These are phyloP conservation scores for Sordariomycetes sp. DNA, from an alignment of 2,329 filamentous ascomycete genomes.

Conservation along the genomic window DNA sequence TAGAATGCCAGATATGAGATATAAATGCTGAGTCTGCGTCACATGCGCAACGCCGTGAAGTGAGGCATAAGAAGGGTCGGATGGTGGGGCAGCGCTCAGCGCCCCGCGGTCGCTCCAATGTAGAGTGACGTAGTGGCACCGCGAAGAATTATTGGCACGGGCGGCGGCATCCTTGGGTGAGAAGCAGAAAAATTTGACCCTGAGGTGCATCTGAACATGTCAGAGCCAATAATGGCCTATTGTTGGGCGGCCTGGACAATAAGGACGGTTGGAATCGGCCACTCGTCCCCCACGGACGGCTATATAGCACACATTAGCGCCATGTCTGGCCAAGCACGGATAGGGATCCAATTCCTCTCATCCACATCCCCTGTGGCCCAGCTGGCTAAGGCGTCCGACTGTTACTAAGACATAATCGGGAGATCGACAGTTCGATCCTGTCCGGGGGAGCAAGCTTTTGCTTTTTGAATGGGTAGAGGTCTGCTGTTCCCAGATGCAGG, in stretches of 20 bases:
- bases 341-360: no score
- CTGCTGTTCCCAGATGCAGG: neutral
- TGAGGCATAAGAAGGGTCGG: neutral
- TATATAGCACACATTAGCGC: no score
- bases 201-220: no score
- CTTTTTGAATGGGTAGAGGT: constrained; percentile 1
- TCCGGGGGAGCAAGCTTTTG: constrained; percentile 6
- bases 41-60: no score
- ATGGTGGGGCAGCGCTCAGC: neutral
- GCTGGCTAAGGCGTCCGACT: constrained; percentile 6
- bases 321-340: no score
- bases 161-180: no score
- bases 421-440: constrained; percentile 6
- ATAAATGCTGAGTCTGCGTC: neutral
- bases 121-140: constrained; percentile 1
- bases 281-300: no score
- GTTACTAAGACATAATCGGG: constrained; percentile 2
- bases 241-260: no score
- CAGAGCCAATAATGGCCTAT: no score
- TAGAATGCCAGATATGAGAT: neutral
- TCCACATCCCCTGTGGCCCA: constrained; percentile 5
- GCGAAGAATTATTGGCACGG: no score
- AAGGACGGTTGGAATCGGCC: no score
- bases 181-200: no score
- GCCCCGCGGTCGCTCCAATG: neutral